Percentiles rank a stretch among this genome's conserved stretches.
phyloP scores from a whole-genome alignment of 208 protist genomes.

The Herpetomonas tarakana region DNA sequence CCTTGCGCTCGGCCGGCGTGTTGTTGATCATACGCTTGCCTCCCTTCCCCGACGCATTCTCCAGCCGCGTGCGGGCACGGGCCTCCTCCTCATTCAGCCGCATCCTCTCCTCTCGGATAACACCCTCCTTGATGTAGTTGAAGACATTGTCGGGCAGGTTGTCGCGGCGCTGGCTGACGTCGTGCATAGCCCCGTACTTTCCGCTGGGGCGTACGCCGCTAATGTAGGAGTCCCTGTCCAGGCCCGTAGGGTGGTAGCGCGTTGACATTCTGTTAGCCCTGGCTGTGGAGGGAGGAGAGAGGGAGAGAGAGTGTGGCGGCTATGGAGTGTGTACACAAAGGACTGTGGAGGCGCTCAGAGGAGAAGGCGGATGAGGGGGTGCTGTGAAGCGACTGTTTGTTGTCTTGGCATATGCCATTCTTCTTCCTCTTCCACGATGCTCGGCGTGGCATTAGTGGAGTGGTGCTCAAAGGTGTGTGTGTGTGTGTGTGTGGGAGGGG shows the following conservation, averaged over 20 bases:
- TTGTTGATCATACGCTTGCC: conserved; percentile 52
- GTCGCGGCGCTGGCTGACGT: conserved; percentile 83
- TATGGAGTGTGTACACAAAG: no score
- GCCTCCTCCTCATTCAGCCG: conserved; percentile 57
- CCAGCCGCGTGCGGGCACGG: conserved; percentile 40
- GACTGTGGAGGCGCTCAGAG: no score
- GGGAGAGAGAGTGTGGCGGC: conserved; percentile 8
- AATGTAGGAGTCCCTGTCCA: conserved; percentile 85
- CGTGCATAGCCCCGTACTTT: conserved; percentile 58
- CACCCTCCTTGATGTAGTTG: conserved; percentile 62
- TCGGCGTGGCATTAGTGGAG: no score
- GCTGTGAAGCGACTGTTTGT: no score
- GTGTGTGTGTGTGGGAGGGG: no score
- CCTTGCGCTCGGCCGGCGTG: conserved; percentile 24
- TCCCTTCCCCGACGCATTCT: conserved; percentile 29
- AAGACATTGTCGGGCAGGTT: conserved; percentile 87
- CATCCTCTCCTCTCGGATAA: conserved; percentile 66
- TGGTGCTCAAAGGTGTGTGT: no score
- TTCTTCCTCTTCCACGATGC: no score
- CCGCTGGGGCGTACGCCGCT: conserved; percentile 69
- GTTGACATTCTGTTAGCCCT: conserved; percentile 9
- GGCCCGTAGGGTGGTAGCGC: conserved; percentile 63
- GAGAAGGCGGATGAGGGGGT: no score
- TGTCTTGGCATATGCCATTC: no score
- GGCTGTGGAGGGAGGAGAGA: conserved; percentile 8